Evolutionary conservation across 1,284 basidiomycete species (phyloP), one percentile per base, ranked within the genome.

Genomic region (Trichosporon sp.): DNA sequence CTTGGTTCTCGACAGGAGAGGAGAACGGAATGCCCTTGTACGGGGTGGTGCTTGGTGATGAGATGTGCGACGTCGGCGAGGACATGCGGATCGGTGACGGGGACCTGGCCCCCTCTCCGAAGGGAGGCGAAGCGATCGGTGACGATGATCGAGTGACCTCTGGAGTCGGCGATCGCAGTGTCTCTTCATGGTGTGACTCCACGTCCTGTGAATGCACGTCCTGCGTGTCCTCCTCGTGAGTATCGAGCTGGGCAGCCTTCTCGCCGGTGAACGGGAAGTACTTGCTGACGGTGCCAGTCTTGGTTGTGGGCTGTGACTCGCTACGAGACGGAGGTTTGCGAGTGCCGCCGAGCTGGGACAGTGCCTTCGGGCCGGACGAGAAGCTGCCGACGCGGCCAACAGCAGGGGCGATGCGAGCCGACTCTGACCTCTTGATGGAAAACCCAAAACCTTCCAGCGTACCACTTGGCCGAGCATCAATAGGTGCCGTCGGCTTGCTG

Each of bases 371-470:
- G 4, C 83, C 83, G 2, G 79, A 82, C 3, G 71, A 69, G 8
- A 74, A 65, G 6, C 32, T 69, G 1, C 82, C 83, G 12, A 84
- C 77, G 0, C 77, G 78, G 40, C 71, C 77, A 1, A 79, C 79
- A 1, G 81, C 67, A 2, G 66, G 63, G 1, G 70, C n/a, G 32
- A n/a, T 31, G 0, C 73, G 75, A 1, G 65, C 73, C 10, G 73
- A 69, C 46, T 68, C 74, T 1, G 78, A 67, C 19, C 73, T 56
- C 63, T 77, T 80, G 31, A 71, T 68, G 38, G 38, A 76, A 67
- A 84, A 48, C 2, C 46, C 70, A 68, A 82, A 84, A 0, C 77
- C 75, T 66, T 84, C 83, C 67, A 84, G 74, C 0, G 84, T 80
- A 4, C 83, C 73, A 12, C 5, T 69, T 2, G 14, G 14, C 1